These are phyloP conservation scores for Massarina eburnea DNA, from an alignment of 2,329 filamentous ascomycete genomes.

Conservation along the genomic window DNA sequence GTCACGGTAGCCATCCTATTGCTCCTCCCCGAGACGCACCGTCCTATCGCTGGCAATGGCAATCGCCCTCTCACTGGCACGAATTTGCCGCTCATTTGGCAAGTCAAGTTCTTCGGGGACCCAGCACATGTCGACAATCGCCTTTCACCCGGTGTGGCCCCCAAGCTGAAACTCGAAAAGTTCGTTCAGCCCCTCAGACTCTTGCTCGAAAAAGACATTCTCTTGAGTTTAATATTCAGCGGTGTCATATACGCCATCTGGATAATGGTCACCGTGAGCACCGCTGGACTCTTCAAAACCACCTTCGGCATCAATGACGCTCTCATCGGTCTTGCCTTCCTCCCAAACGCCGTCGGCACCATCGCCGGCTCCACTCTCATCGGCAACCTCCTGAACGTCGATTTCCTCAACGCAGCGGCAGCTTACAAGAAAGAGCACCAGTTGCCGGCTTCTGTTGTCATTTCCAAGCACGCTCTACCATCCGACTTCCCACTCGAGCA, in stretches of 20 bases:
- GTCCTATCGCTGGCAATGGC: slow-evolving; percentile 23
- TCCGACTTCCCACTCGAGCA: slow-evolving; percentile 48
- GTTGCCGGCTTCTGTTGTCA: slow-evolving; percentile 29
- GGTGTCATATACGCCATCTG: slow-evolving; percentile 51
- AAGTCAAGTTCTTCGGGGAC: slow-evolving; percentile 8
- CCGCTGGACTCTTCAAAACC: slow-evolving; percentile 43
- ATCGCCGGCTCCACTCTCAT: slow-evolving; percentile 46
- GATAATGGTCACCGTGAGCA: slow-evolving; percentile 53
- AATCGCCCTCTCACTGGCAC: slow-evolving; percentile 42
- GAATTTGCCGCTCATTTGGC: slow-evolving; percentile 45
- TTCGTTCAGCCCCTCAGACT: slow-evolving; percentile 45
- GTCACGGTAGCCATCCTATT: slow-evolving; percentile 38
- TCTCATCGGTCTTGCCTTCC: slow-evolving; percentile 45
- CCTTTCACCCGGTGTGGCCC: not conserved
- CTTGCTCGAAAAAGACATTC: slow-evolving; percentile 50
- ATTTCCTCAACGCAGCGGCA: slow-evolving; percentile 40
- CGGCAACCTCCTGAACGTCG: slow-evolving; percentile 47
- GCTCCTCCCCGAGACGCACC: slow-evolving; percentile 45
- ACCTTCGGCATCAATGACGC: slow-evolving; percentile 44
- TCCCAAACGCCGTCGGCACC: slow-evolving; percentile 46
- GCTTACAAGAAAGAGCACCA: slow-evolving; percentile 36
- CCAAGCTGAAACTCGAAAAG: slow-evolving; percentile 35
- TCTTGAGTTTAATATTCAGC: slow-evolving; percentile 47
- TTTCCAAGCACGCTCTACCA: slow-evolving; percentile 16
- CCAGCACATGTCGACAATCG: slow-evolving; percentile 3